Conservation (phyloP, 352 stramenopile genomes). For the Pythium monospermum region DNA sequence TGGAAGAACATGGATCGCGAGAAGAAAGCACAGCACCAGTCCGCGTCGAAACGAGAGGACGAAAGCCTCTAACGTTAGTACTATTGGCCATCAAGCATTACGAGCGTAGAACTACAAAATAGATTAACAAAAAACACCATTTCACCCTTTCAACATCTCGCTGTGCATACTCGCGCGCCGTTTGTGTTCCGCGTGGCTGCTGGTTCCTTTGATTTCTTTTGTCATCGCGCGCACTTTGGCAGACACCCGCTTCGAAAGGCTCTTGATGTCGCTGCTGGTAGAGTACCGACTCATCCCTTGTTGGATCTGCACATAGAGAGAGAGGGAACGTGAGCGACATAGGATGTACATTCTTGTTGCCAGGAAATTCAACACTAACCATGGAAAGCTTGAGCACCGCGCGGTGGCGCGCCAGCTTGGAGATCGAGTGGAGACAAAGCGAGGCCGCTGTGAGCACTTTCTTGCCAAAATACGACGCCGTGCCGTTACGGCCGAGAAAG, state of each 20-base stretch:
- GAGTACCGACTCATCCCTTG: conserved; percentile 30
- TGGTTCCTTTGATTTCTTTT: conserved; percentile 13
- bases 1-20: conserved; percentile 40
- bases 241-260: conserved; percentile 33
- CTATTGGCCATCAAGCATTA: too few species aligned
- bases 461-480: conserved; percentile 35
- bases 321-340: too few species aligned
- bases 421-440: conserved; percentile 41
- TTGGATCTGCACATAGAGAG: conserved; percentile 32
- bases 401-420: conserved; percentile 27
- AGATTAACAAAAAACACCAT: conserved; percentile 2
- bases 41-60: too few species aligned
- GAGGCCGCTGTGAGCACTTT: conserved; percentile 31
- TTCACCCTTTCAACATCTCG: conserved; percentile 1
- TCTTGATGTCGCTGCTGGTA: conserved; percentile 33
- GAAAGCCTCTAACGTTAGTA: too few species aligned
- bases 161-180: conserved; percentile 1
- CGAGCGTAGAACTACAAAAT: too few species aligned
- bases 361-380: conserved; percentile 5
- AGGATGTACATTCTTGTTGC: not conserved
- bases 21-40: conserved; percentile 6
- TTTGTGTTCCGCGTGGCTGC: not conserved
- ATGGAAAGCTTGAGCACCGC: conserved; percentile 30
- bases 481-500: conserved; percentile 42
- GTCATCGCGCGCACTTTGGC: conserved; percentile 39